Percentiles rank a stretch among this genome's conserved stretches.
These are phyloP conservation scores for Pleurotus eryngii DNA, from an alignment of 768 basidiomycete species.

Conservation along the genomic window DNA sequence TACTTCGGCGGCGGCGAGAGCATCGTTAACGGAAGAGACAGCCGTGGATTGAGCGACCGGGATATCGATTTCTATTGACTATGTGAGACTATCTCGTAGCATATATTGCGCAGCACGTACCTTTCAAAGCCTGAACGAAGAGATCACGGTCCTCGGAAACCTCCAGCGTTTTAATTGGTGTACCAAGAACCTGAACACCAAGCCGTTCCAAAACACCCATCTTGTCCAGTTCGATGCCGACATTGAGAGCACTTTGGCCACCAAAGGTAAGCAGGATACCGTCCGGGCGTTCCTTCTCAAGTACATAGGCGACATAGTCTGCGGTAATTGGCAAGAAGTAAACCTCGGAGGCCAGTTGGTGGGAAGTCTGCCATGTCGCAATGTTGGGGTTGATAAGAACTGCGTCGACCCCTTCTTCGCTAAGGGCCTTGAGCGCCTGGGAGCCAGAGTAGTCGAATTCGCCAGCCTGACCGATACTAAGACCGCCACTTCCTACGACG, in stretches of 20 bases:
- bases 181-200: conserved; percentile 91
- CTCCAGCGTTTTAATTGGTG: conserved; percentile 91
- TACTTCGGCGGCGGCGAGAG: conserved; percentile 82
- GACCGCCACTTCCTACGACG: conserved; percentile 94
- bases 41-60: conserved; percentile 95
- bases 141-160: conserved; percentile 96
- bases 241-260: conserved; percentile 96
- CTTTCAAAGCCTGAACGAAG: conserved; percentile 94
- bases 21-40: conserved; percentile 92
- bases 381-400: conserved; percentile 99
- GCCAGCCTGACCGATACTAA: conserved; percentile 97
- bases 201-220: conserved; percentile 95
- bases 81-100: not conserved
- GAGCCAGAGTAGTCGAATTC: conserved; percentile 99
- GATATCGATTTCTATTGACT: conserved; percentile 85
- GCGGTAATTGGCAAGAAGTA: conserved; percentile 96
- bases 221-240: conserved; percentile 92
- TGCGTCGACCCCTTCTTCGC: conserved; percentile 91
- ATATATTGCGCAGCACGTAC: conserved; percentile 39
- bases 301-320: conserved; percentile 97
- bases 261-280: conserved; percentile 97
- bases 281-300: conserved; percentile 98
- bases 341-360: conserved; percentile 93
- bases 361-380: conserved; percentile 98
- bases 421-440: conserved; percentile 95